phyloP scores from a whole-genome alignment of 73 alveolate species.

The Tetrahymena elliotti region DNA sequence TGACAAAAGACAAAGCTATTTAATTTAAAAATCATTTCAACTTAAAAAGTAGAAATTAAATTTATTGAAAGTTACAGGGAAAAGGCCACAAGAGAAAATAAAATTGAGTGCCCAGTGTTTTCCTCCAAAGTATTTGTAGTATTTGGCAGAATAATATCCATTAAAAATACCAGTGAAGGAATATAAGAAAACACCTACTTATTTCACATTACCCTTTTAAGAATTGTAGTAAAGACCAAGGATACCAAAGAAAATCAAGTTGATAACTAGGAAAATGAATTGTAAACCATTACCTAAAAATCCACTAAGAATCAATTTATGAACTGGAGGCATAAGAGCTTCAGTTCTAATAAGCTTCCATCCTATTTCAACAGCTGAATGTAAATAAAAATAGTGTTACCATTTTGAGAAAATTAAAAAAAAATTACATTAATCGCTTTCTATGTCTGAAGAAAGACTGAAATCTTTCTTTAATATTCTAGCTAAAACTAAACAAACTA shows the following conservation, averaged over 20 bases:
- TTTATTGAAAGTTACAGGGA: conserved; percentile 1
- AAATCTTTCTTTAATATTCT: background rate
- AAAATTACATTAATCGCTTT: background rate
- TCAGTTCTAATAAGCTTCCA: conserved; percentile 25
- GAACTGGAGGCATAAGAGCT: conserved; percentile 31
- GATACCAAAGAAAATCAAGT: conserved; percentile 1
- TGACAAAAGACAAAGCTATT: background rate
- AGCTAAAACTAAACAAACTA: background rate
- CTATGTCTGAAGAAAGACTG: background rate
- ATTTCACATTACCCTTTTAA: conserved; percentile 16
- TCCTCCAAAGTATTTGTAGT: conserved; percentile 34
- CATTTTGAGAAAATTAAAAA: background rate
- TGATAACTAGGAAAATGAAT: background rate
- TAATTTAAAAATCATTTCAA: too few species aligned
- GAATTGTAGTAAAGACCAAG: conserved; percentile 10
- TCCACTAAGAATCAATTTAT: conserved; percentile 18
- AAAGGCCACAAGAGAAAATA: background rate
- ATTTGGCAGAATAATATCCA: conserved; percentile 31
- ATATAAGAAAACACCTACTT: conserved; percentile 25
- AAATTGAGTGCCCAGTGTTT: conserved; percentile 27
- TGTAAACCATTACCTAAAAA: conserved; percentile 29
- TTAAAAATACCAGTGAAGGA: conserved; percentile 25
- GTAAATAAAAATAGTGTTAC: background rate
- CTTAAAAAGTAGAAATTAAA: too few species aligned
- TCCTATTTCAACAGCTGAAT: conserved; percentile 28